Base-by-base conservation (phyloP, 257 asterid species). In the Galeopsis tetrahit region DNA sequence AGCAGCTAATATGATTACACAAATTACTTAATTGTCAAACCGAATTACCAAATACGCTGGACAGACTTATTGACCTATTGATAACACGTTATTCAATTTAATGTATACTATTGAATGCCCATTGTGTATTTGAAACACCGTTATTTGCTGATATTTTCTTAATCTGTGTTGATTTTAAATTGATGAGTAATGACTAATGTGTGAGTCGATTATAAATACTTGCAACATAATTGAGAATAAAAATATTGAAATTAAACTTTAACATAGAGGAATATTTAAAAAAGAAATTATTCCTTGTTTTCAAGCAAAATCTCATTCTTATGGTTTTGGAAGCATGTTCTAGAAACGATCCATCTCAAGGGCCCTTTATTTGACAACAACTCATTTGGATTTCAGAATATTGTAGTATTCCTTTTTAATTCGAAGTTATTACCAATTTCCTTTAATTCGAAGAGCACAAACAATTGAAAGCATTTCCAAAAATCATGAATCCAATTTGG, bases 321-420 rank as follows among this genome's bases (percentile, higher is more conserved):
- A 10, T 65, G 3, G 35, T 68, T n/a, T 9, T 9, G 46, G 51
- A 14, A 9, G 35, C 73, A 56, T 21, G 28, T 58, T 71, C 68
- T 71, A 43, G 75, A 59, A 71, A 60, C 68, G 59, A 43, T 60
- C 49, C 68, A 33, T 57, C 28, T 38, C 38, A 32, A 66, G 35
- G 65, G 21, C 36, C 74, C 40, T 43, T 1, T 14, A 7, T 17
- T 42, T 14, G 67, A n/a, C 44, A 60, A 60, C 31, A 36, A n/a
- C 33, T 62, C 34, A 36, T 36, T 62, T 62, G 67, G 67, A 55
- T 55, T 28, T 21, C 61, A 17, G 13, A 28, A 2, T 34, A 42
- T 10, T 28, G 6, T 28, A 43, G 6, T 28, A 43, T 43, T 65
- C 28, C 3, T 49, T 49, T 2, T 58, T 34, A 15, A 15, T 42